Conservation (phyloP, 768 basidiomycete species). For the Scleroderma bovista region DNA sequence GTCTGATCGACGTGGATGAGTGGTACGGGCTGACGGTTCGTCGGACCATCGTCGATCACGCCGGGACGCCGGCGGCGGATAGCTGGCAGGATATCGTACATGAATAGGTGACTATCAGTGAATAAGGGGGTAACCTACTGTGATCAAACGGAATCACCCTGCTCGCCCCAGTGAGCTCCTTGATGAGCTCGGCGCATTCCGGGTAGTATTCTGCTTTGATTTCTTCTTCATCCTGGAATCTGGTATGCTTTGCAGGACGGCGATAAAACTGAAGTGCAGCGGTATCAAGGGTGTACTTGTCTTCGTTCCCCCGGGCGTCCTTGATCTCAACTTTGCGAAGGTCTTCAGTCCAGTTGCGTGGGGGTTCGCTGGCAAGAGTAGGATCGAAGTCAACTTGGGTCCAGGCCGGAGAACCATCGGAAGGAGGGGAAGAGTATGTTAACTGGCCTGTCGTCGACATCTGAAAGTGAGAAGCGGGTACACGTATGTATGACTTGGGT, state of each 20-base stretch:
- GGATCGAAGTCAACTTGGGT: conserved; percentile 24
- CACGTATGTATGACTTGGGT: too few species aligned
- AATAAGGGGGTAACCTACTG: conserved; percentile 43
- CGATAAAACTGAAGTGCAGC: conserved; percentile 45
- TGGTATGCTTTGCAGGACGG: conserved; percentile 37
- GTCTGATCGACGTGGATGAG: conserved; percentile 52
- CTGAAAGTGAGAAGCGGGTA: too few species aligned
- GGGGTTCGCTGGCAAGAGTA: too few species aligned
- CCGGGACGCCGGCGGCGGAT: conserved; percentile 41
- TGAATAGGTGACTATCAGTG: background rate
- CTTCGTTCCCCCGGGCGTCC: conserved; percentile 49
- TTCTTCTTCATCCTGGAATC: conserved; percentile 47
- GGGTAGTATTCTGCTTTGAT: conserved; percentile 54
- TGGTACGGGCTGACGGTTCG: conserved; percentile 22
- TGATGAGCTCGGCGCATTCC: conserved; percentile 53
- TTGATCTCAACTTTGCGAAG: conserved; percentile 37
- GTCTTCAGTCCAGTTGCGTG: conserved; percentile 31
- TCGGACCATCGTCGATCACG: conserved; percentile 27
- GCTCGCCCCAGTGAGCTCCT: conserved; percentile 54
- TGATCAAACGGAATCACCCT: conserved; percentile 62
- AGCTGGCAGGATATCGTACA: conserved; percentile 24
- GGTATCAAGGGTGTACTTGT: conserved; percentile 39
- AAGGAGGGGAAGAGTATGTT: conserved; percentile 33
- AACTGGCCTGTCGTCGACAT: conserved; percentile 23
- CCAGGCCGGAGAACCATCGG: conserved; percentile 34